phyloP scores from a whole-genome alignment of 2,329 filamentous ascomycete genomes.

The Sordariomycetes sp. region DNA sequence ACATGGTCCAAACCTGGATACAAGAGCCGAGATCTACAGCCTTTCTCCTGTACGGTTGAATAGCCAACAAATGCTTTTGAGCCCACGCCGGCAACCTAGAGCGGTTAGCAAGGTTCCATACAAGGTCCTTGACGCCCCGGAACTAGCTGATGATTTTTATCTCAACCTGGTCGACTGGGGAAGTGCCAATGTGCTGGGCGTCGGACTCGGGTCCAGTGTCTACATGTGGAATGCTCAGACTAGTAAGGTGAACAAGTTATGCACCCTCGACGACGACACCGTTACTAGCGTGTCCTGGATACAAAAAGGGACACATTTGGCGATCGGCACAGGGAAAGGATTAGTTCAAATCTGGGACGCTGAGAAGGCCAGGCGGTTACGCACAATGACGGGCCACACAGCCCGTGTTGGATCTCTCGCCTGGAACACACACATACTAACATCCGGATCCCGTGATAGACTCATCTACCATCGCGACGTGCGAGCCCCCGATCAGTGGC shows the following conservation, averaged over 20 bases:
- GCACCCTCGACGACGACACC: slow-evolving; percentile 83
- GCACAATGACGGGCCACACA: slow-evolving; percentile 96
- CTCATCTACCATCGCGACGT: slow-evolving; percentile 95
- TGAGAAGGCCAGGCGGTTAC: slow-evolving; percentile 70
- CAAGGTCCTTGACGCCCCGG: slow-evolving; percentile 93
- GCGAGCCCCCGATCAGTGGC: slow-evolving; percentile 81
- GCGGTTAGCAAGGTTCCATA: slow-evolving; percentile 94
- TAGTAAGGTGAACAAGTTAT: slow-evolving; percentile 86
- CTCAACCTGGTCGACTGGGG: slow-evolving; percentile 97
- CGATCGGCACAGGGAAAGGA: slow-evolving; percentile 90
- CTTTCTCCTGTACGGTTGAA: slow-evolving; percentile 87
- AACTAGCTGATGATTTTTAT: slow-evolving; percentile 95
- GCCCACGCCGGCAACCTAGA: slow-evolving; percentile 77
- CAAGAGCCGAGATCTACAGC: slow-evolving; percentile 88
- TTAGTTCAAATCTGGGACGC: slow-evolving; percentile 98
- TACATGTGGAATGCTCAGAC: slow-evolving; percentile 98
- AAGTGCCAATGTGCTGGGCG: slow-evolving; percentile 85
- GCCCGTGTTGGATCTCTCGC: slow-evolving; percentile 87
- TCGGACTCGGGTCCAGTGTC: slow-evolving; percentile 84
- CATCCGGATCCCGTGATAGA: slow-evolving; percentile 87
- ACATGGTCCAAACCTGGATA: slow-evolving; percentile 81
- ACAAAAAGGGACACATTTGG: slow-evolving; percentile 89
- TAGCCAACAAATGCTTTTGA: slow-evolving; percentile 88
- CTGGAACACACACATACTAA: slow-evolving; percentile 97
- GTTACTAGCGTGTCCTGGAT: slow-evolving; percentile 99